Base-by-base conservation (phyloP, 2,329 filamentous ascomycete genomes). In the Penicillium frequentans region DNA sequence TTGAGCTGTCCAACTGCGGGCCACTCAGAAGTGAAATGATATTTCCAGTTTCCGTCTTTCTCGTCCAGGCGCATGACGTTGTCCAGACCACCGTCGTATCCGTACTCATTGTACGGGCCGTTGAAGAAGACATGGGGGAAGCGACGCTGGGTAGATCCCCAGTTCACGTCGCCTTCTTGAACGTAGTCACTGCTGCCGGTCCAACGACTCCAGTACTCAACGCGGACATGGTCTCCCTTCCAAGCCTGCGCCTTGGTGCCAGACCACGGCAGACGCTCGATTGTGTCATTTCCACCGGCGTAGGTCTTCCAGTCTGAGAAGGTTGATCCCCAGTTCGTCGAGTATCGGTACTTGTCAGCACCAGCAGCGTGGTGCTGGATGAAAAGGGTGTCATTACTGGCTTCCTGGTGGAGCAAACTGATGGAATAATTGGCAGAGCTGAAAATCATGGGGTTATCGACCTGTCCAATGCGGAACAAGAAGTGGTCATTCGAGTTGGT, bases 111-210 rank as follows among this genome's bases (percentile, higher is more conserved):
- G 72, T 82, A 88, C 0, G 79, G 77, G 2, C 86, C 86, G 49
- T 88, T 84, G 51, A 84, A 79, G 67, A 83, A 86, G 16, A 86
- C 71, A 68, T 88, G 85, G 2, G 86, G 86, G 68, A 84, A 86
- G 26, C 83, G 79, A 49, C 85, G 76, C 5, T 76, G 70, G 7
- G 70, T 58, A n/a, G 69, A 66, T 21, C 74, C 69, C 57, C 73
- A 76, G 47, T 73, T 75, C 10, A 26, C 27, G 21, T 88, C 86
- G 45, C 81, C 82, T 63, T 88, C 81, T 65, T 88, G 84, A 10
- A 84, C 72, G 62, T 86, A 84, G 58, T 80, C 77, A 64, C 83
- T 85, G 62, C 84, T 87, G 5, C 84, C 84, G 24, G 82, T 78
- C 58, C 82, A 74, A 55, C 77, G 76, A 65, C 80, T 85, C 81